These are phyloP conservation scores for Afroboletus lepidellus DNA, from an alignment of 1,284 basidiomycete genomes.

Conservation along the genomic window DNA sequence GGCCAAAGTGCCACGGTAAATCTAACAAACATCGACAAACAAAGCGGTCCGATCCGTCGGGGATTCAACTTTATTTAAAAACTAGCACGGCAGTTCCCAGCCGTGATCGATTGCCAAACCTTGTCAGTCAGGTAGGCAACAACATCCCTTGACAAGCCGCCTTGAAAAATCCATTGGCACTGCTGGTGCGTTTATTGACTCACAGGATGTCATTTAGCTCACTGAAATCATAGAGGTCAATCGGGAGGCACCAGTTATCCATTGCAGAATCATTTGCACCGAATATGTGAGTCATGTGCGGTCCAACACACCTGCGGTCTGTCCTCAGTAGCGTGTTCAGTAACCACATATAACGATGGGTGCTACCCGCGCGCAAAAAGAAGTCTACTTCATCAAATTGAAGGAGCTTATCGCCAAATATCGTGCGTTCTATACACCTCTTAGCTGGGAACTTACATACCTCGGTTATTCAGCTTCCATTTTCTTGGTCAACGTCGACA, in stretches of 20 bases:
- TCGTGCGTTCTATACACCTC: conserved; percentile 52
- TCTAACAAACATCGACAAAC: not conserved
- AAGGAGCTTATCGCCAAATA: conserved; percentile 91
- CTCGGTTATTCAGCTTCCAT: conserved; percentile 70
- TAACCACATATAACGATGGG: conserved; percentile 68
- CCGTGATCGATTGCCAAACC: conserved; percentile 16
- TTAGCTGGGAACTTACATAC: conserved; percentile 3
- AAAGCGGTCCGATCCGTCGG: conserved; percentile 20
- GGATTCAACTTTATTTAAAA: conserved; percentile 29
- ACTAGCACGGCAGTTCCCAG: conserved; percentile 28
- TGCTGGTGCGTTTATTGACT: conserved; percentile 39
- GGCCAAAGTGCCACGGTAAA: conserved; percentile 9
- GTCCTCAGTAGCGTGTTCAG: conserved; percentile 8
- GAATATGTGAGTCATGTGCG: conserved; percentile 22
- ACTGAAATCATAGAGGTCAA: conserved; percentile 65
- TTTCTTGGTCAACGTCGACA: conserved; percentile 99
- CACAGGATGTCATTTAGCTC: conserved; percentile 7
- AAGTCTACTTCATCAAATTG: conserved; percentile 92
- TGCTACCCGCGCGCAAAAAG: conserved; percentile 88
- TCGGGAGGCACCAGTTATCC: conserved; percentile 70
- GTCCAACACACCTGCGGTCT: not conserved
- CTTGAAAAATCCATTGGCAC: conserved; percentile 93
- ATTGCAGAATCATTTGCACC: conserved; percentile 22
- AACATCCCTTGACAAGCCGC: conserved; percentile 39
- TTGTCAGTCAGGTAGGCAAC: conserved; percentile 14